Evolutionary conservation across 2,329 filamentous ascomycete species (phyloP).

Genomic region (Aspergillus caelatus): DNA sequence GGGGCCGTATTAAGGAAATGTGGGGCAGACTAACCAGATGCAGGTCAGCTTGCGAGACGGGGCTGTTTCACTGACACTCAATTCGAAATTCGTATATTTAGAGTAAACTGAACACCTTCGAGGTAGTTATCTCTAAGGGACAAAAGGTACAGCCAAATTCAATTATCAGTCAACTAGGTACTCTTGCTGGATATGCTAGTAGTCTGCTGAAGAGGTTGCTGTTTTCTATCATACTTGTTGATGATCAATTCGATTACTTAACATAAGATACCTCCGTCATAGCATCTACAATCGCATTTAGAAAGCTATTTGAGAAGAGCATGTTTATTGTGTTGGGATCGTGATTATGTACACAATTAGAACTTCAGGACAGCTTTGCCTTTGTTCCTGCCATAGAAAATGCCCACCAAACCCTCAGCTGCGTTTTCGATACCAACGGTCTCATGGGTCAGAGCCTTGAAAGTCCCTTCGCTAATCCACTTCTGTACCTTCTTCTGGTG

Average conservation of each 20-base stretch:
- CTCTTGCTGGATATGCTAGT: too few relatives aligned
- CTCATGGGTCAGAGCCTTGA: constrained; percentile 70
- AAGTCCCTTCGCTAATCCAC: constrained; percentile 74
- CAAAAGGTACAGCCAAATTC: background rate
- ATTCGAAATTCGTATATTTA: too few relatives aligned
- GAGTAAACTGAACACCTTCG: too few relatives aligned
- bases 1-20: background rate
- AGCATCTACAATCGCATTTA: background rate
- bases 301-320: background rate
- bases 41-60: background rate
- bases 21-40: background rate
- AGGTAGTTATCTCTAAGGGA: background rate
- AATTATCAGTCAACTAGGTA: background rate
- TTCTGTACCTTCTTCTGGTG: constrained; percentile 75
- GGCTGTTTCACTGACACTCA: too few relatives aligned
- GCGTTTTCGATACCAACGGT: constrained; percentile 79
- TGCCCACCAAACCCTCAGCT: constrained; percentile 70
- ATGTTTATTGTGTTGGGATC: background rate
- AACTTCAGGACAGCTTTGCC: constrained; percentile 82
- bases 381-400: constrained; percentile 79
- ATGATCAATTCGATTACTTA: too few relatives aligned
- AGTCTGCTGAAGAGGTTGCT: too few relatives aligned
- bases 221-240: too few relatives aligned
- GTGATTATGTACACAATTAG: constrained; percentile 30
- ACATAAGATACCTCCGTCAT: too few relatives aligned